Percentiles rank a stretch among this genome's conserved stretches.
Conservation (phyloP, 2,329 filamentous ascomycete species). For the Cercospora sp. region DNA sequence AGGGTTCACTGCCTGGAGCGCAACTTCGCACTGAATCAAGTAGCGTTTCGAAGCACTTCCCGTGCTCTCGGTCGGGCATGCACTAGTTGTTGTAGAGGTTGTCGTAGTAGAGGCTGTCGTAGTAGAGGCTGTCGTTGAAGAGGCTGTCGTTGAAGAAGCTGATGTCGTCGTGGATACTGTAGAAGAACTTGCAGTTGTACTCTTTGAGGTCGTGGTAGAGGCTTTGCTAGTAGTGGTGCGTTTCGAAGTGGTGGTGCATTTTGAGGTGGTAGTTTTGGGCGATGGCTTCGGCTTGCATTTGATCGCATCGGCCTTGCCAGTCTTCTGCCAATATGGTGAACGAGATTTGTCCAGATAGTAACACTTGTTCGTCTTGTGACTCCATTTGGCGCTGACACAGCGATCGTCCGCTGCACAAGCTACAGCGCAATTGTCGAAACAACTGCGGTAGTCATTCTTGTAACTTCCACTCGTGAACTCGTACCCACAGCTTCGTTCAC, state of each 20-base stretch:
- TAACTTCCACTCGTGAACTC: constrained; percentile 15
- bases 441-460: constrained; percentile 5
- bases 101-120: not conserved
- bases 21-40: not conserved
- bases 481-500: constrained; percentile 6
- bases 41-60: not conserved
- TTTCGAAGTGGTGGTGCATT: not conserved
- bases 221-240: not conserved
- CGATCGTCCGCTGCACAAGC: constrained; percentile 8
- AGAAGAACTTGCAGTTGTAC: not conserved
- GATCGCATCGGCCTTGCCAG: constrained; percentile 6
- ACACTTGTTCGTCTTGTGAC: constrained; percentile 3
- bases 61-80: not conserved
- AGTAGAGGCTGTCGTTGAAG: no score
- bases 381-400: constrained; percentile 6
- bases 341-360: not conserved
- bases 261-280: not conserved
- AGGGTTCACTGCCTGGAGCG: not conserved
- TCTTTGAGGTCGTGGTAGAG: not conserved
- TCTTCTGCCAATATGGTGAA: not conserved
- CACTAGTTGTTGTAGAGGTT: not conserved
- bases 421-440: not conserved
- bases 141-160: not conserved
- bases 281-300: constrained; percentile 6
- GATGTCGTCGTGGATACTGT: not conserved